Evolutionary conservation across 2,329 filamentous ascomycete genomes (phyloP), one percentile per base, ranked within the genome.

Genomic region (Xylaria sp.): DNA sequence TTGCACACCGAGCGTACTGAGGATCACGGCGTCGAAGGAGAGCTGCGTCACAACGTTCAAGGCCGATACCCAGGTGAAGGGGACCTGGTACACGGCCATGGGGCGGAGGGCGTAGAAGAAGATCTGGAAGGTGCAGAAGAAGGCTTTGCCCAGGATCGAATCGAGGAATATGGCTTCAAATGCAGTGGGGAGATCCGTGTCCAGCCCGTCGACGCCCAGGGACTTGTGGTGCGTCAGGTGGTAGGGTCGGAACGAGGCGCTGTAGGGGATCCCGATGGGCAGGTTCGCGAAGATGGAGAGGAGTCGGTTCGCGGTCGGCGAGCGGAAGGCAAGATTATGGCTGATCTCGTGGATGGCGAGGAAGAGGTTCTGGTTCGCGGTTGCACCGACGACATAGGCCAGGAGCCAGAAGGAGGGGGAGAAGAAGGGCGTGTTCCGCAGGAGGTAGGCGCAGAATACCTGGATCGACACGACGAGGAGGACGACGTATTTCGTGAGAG

Each of bases 41-140:
- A 95, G 74, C 81, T 99, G 95, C 3, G 88, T 86, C 67, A 83
- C 78, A 59, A 99, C 85, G 81, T 99, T 99, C 81, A 94, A 81
- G 65, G 89, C 85, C 81, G 97, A 94, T 65, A 97, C 89, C 76
- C 86, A 86, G 59, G 95, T 97, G 79, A 98, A 88, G 42, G 95
- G 93, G 5, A 98, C 86, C 74, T 89, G 88, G 86, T 97, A 97
- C 73, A 99, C 87, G 81, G 94, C 90, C 91, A 98, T 97, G 68
- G 96, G 96, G 17, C 96, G 92, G 57, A 99, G 81, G 75, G 96
- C 96, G 83, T 99, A 99, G 87, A 99, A 99, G 78, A 99, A 87
- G 80, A 99, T 97, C 82, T 99, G 96, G 83, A 97, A 99, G 73
- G 96, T 99, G 83, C 92, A 95, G 87, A 99, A 99, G 85, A 99